Percentiles rank a stretch among this genome's conserved stretches.
Conservation (phyloP, 257 asterid genomes). For the Jaltomata sinuosa region DNA sequence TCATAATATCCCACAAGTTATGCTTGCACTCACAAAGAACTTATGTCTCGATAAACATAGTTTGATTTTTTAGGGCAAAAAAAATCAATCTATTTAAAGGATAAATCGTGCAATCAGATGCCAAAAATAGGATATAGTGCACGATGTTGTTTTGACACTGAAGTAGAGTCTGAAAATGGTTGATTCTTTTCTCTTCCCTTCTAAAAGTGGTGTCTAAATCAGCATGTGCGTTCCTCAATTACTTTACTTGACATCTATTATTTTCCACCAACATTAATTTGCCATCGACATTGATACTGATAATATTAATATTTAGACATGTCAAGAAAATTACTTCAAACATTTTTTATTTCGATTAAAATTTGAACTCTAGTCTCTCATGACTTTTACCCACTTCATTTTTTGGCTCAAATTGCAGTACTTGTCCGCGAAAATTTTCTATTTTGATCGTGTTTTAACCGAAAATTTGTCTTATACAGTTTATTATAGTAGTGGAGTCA, state of each 20-base stretch:
- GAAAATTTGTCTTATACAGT: background rate
- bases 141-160: background rate
- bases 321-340: too few relatives aligned
- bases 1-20: too few relatives aligned
- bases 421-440: background rate
- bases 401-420: background rate
- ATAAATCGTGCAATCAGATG: too few relatives aligned
- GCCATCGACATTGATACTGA: background rate
- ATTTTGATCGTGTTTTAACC: background rate
- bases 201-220: too few relatives aligned
- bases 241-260: background rate
- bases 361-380: background rate
- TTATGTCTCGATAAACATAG: too few relatives aligned
- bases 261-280: background rate
- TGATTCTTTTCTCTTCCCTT: too few relatives aligned
- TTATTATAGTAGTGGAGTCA: background rate
- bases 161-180: background rate
- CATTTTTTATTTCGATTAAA: background rate
- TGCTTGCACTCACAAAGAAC: too few relatives aligned
- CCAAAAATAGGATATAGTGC: background rate
- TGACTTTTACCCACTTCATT: background rate
- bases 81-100: too few relatives aligned
- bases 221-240: background rate
- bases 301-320: background rate
- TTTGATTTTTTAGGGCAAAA: too few relatives aligned